Conservation (phyloP, 768 basidiomycete species). For the Mycena latifolia region DNA sequence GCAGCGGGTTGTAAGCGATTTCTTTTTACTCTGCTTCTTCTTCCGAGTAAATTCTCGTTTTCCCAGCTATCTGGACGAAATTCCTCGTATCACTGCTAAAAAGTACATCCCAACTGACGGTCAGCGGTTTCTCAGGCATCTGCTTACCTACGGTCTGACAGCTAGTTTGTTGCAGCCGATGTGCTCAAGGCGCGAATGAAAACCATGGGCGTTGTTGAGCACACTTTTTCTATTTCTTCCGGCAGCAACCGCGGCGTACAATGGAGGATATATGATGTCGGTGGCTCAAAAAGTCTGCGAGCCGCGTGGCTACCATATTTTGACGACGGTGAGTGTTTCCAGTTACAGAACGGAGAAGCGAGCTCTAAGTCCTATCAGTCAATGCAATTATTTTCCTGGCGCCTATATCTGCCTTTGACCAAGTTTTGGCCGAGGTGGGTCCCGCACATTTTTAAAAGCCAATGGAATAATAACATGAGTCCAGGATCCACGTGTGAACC, state of each 20-base stretch:
- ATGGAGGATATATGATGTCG: slow-evolving; percentile 91
- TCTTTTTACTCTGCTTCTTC: slow-evolving; percentile 27
- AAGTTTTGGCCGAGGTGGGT: slow-evolving; percentile 80
- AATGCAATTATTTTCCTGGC: slow-evolving; percentile 92
- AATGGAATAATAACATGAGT: slow-evolving; percentile 7
- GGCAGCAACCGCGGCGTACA: slow-evolving; percentile 69
- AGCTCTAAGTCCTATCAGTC: slow-evolving; percentile 55
- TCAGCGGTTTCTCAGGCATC: slow-evolving; percentile 47
- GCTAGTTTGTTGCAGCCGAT: slow-evolving; percentile 61
- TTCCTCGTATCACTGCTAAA: slow-evolving; percentile 82
- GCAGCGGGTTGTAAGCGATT: slow-evolving; percentile 82
- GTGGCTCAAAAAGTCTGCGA: slow-evolving; percentile 83
- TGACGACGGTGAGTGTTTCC: slow-evolving; percentile 73
- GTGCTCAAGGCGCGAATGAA: slow-evolving; percentile 86
- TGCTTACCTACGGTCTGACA: slow-evolving; percentile 32
- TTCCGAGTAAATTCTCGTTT: slow-evolving; percentile 29
- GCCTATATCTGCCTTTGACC: slow-evolving; percentile 90
- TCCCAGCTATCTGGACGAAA: slow-evolving; percentile 83
- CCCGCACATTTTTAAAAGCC: slow-evolving; percentile 20
- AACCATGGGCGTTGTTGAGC: slow-evolving; percentile 85
- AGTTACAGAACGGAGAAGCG: slow-evolving; percentile 11
- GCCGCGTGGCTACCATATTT: slow-evolving; percentile 93
- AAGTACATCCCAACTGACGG: slow-evolving; percentile 86
- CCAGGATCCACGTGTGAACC: slow-evolving; percentile 80
- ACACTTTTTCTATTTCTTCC: slow-evolving; percentile 76